Base-by-base conservation (phyloP, 2,329 filamentous ascomycete genomes). In the Claviceps capensis region DNA sequence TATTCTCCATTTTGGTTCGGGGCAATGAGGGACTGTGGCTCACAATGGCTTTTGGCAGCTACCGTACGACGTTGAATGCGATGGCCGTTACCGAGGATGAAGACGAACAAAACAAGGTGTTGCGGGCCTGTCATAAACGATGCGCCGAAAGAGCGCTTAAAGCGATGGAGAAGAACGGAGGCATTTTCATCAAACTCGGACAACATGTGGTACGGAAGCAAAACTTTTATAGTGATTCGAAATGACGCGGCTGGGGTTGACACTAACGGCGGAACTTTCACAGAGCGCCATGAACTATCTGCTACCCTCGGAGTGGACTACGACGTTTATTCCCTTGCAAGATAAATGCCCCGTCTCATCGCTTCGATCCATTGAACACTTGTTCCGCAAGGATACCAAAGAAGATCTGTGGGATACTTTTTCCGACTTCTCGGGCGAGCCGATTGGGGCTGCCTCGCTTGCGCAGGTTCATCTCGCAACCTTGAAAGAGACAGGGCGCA, bases 151-250 rank as follows among this genome's bases (percentile, higher is more conserved):
- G 93, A 55, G 96, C 93, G 1, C 72, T 97, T 43, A 78, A 77
- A 53, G 90, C 94, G 1, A 72, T 97, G 57, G 93, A 98, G 74
- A 88, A 87, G 74, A 97, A 96, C 67, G 93, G 94, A 26, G 95
- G 91, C 30, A 95, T 98, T 57, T 98, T 97, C 61, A 97, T 98
- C 66, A 98, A 98, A 69, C 73, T 98, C 41, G 93, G 93, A 7
- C 93, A 98, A 62, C 93, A 98, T 69, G 68, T 98, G 68, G 82
- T 83, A 73, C 43, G 69, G 42, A 19, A 23, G 6, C 9, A 5
- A 19, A 19, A 26, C 23, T 19, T 42, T 42, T 16, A 7, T 23
- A 22, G 13, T n/a, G 40, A 16, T 6, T 5, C 23, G 8, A 47
- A 9, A 17, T 14, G 3, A 8, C 5, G 23, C 36, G 3, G 16